Evolutionary conservation across 2,329 filamentous ascomycete genomes (phyloP).

Genomic region (Colletotrichum siamense): DNA sequence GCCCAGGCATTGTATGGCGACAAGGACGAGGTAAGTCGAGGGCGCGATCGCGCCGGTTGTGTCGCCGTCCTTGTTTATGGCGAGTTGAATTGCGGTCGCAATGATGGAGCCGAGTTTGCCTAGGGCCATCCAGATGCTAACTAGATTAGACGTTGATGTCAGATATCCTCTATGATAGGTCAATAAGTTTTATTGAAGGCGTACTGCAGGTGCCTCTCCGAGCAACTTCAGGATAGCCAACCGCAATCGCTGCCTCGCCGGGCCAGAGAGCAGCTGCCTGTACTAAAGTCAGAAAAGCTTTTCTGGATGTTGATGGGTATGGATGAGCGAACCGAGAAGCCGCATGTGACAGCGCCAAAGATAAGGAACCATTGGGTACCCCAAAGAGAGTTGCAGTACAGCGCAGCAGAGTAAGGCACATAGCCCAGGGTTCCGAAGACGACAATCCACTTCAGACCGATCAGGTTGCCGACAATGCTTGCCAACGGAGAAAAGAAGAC

Average conservation of each 20-base stretch:
- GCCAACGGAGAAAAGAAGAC: background rate
- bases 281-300: background rate
- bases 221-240: conserved; percentile 37
- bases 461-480: conserved; percentile 6
- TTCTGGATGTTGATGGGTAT: accelerated
- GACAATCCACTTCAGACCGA: conserved; percentile 13
- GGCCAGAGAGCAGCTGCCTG: conserved; percentile 41
- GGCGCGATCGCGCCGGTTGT: conserved; percentile 49
- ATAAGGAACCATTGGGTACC: conserved; percentile 10
- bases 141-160: background rate
- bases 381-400: conserved; percentile 11
- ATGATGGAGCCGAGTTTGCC: conserved; percentile 58
- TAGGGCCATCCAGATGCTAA: conserved; percentile 57
- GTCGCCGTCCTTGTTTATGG: conserved; percentile 48
- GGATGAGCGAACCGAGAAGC: background rate
- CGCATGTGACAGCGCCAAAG: conserved; percentile 5
- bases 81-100: conserved; percentile 54
- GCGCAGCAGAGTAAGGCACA: conserved; percentile 8
- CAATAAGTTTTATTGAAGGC: too few species aligned
- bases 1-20: conserved; percentile 49
- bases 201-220: conserved; percentile 49
- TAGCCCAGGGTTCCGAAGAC: conserved; percentile 1
- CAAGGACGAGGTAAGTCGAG: conserved; percentile 43
- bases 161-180: too few species aligned
- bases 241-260: conserved; percentile 36